These are phyloP conservation scores for Gillenia trifoliata DNA, from an alignment of 306 rosid species.

Conservation along the genomic window DNA sequence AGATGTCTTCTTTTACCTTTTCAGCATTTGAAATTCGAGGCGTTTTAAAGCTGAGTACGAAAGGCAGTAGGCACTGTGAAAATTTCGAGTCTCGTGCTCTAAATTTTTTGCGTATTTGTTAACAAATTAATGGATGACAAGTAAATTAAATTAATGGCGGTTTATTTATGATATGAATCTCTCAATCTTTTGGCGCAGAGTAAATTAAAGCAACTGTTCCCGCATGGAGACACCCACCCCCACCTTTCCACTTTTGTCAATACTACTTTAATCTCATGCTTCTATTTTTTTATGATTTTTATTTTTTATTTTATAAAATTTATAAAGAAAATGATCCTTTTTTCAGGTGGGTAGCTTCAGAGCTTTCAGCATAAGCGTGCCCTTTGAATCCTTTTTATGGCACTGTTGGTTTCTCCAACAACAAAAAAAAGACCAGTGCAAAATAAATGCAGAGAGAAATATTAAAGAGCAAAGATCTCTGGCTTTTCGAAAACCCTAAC, in stretches of 20 bases:
- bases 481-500: background rate
- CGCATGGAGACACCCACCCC: slow-evolving; percentile 2
- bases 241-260: background rate
- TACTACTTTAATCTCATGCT: background rate
- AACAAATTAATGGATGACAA: background rate
- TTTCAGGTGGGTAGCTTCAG: slow-evolving; percentile 15
- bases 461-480: background rate
- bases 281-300: background rate
- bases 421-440: slow-evolving; percentile 5
- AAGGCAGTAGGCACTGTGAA: background rate
- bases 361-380: slow-evolving; percentile 42
- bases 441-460: background rate
- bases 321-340: background rate
- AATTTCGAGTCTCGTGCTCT: slow-evolving; percentile 6
- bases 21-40: slow-evolving; percentile 1
- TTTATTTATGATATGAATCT: slow-evolving; percentile 4
- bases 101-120: background rate
- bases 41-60: slow-evolving; percentile 7
- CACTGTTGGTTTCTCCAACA: slow-evolving; percentile 24
- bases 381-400: slow-evolving; percentile 23
- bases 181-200: slow-evolving; percentile 18
- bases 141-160: background rate
- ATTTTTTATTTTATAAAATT: background rate
- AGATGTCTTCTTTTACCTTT: background rate
- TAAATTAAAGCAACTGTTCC: slow-evolving; percentile 1